Evolutionary conservation across 495 filamentous ascomycete species (phyloP), one percentile per base, ranked within the genome.

Genomic region (Amniculicola lignicola): DNA sequence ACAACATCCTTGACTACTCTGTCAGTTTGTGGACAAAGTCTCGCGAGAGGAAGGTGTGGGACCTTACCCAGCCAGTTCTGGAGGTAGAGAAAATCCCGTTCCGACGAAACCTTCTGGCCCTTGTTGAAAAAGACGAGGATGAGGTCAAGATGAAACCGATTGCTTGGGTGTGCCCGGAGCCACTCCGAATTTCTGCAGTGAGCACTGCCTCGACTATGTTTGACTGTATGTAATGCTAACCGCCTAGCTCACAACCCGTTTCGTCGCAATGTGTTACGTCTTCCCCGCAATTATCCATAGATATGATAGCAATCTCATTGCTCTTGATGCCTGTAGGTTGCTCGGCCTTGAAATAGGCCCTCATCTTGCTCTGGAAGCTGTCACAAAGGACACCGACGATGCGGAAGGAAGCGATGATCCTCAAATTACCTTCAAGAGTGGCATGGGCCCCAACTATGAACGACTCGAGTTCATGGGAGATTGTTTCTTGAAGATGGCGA

Each of bases 371-470:
- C 74, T 98, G 1, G 94, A 96, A 64, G 90, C 93, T 1, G 76
- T 96, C 23, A 98, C 93, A 0, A 97, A 98, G 64, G 90, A 97
- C 64, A 90, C 89, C 6, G 89, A 95, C 62, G 95, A 95, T 61
- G 85, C 84, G 2, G 88, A 88, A 28, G 90, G 95, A 40, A 85
- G 90, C 53, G 76, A 76, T 9, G 74, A 72, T 11, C 78, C 85
- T 52, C 81, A 87, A 52, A 71, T 93, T 35, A 87, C 92, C 58
- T 76, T 89, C 19, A 87, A 89, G 61, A 73, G 80, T 53, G 93
- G 93, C 23, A 98, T 96, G 93, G 93, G 92, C 10, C 89, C 85
- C 49, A 96, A 97, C 60, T 98, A 98, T 63, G 93, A 98, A 70
- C 82, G 93, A 22, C 82, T 97, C 1, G 93, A 98, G 54, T 94